A percentile compares a stretch with the other conserved stretches of the same genome.
phyloP scores from a whole-genome alignment of 2,329 filamentous ascomycete species.

The Claviceps cyperi region DNA sequence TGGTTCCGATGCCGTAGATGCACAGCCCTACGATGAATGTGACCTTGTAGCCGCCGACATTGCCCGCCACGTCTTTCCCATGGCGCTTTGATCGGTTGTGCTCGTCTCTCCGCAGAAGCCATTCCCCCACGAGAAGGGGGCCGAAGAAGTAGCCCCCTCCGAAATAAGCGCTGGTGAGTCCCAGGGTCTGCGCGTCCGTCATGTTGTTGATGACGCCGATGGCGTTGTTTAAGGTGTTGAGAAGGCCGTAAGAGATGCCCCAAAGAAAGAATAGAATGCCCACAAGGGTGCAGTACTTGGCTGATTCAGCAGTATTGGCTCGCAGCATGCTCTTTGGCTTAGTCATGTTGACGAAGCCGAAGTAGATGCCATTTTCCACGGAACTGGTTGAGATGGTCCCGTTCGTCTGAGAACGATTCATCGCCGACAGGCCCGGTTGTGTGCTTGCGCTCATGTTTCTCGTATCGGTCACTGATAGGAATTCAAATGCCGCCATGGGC shows the following conservation, averaged over 20 bases:
- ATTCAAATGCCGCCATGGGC: constrained; percentile 27
- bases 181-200: constrained; percentile 46
- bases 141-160: constrained; percentile 56
- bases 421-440: constrained; percentile 1
- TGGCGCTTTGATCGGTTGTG: constrained; percentile 33
- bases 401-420: constrained; percentile 13
- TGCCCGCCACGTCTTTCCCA: constrained; percentile 23
- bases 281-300: constrained; percentile 60
- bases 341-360: constrained; percentile 62
- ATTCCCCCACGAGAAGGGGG: constrained; percentile 53
- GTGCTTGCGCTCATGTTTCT: constrained; percentile 7
- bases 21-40: constrained; percentile 66
- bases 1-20: constrained; percentile 63
- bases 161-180: constrained; percentile 58
- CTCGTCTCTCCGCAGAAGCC: constrained; percentile 54
- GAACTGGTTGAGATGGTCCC: constrained; percentile 22
- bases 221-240: constrained; percentile 66
- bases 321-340: constrained; percentile 57
- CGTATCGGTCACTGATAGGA: constrained; percentile 30
- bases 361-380: constrained; percentile 41
- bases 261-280: constrained; percentile 76
- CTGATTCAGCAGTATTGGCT: constrained; percentile 46
- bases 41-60: constrained; percentile 56
- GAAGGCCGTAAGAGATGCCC: constrained; percentile 79
- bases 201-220: constrained; percentile 50